phyloP scores from a whole-genome alignment of 169 alveolate genomes.

The Blepharisma undulans region DNA sequence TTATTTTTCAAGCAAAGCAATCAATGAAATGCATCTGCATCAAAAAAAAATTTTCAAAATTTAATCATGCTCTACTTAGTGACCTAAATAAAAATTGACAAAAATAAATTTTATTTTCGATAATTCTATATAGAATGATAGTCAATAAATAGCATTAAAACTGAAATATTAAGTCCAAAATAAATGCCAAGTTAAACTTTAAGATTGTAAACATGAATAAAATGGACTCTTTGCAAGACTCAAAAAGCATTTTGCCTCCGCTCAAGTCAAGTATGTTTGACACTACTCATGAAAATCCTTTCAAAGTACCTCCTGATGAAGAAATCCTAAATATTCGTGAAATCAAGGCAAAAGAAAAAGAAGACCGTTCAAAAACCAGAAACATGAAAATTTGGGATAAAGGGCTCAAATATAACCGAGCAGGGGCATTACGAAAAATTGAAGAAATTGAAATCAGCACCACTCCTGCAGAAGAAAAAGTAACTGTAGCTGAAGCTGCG shows the following conservation, averaged over 20 bases:
- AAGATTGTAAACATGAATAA: no score
- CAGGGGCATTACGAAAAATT: conserved; percentile 46
- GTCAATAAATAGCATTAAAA: no score
- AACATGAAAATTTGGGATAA: conserved; percentile 53
- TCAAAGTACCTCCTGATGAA: conserved; percentile 65
- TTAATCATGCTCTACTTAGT: no score
- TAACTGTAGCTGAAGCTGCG: conserved; percentile 69
- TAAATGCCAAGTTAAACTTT: no score
- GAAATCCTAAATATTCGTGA: conserved; percentile 16
- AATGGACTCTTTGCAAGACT: not conserved
- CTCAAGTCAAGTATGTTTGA: conserved; percentile 23
- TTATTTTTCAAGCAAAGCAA: no score
- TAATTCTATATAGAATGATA: no score
- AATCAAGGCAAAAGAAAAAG: not conserved
- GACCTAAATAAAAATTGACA: no score
- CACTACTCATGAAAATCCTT: conserved; percentile 55
- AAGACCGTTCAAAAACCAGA: conserved; percentile 36
- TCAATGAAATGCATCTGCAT: no score
- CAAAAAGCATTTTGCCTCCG: not conserved
- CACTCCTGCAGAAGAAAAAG: conserved; percentile 39
- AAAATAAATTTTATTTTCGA: no score
- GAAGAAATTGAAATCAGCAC: conserved; percentile 34
- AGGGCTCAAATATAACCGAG: conserved; percentile 48
- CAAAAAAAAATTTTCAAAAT: no score
- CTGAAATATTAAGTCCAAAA: no score